These are phyloP conservation scores for Celoporthe dispersa DNA, from an alignment of 2,329 filamentous ascomycete species.

Conservation along the genomic window DNA sequence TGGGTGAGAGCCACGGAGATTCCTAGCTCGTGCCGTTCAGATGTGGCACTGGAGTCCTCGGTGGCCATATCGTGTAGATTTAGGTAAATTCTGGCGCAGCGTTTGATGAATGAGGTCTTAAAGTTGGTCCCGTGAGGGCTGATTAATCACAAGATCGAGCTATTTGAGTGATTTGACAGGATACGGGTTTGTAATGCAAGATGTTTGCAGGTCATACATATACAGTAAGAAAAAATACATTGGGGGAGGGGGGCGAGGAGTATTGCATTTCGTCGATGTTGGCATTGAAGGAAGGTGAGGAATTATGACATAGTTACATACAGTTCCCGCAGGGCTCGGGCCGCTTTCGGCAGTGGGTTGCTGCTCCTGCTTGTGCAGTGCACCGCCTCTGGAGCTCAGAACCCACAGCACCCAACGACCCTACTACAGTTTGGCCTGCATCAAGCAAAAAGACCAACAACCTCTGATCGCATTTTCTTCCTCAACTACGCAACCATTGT, in stretches of 20 bases:
- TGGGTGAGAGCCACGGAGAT: slow-evolving; percentile 72
- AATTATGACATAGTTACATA: neutral
- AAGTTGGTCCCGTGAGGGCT: neutral
- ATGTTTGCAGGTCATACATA: too few species aligned
- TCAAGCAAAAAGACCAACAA: neutral
- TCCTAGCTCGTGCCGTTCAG: slow-evolving; percentile 3
- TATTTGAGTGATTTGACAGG: too few species aligned
- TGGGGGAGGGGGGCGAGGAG: neutral
- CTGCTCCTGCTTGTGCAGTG: neutral
- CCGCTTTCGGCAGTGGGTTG: neutral
- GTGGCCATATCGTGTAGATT: neutral
- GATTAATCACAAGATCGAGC: too few species aligned
- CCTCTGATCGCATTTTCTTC: neutral
- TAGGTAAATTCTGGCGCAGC: too few species aligned
- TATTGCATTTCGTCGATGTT: neutral
- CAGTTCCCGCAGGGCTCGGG: neutral
- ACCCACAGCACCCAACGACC: neutral
- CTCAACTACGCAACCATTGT: neutral
- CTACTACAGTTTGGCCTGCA: neutral
- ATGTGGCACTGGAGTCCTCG: neutral
- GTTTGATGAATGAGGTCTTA: neutral
- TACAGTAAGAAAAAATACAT: neutral
- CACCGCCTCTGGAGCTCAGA: neutral
- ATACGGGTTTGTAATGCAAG: too few species aligned
- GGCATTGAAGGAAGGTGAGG: neutral